Conservation (phyloP, 352 stramenopile genomes). For the Phytophthora uliginosa region DNA sequence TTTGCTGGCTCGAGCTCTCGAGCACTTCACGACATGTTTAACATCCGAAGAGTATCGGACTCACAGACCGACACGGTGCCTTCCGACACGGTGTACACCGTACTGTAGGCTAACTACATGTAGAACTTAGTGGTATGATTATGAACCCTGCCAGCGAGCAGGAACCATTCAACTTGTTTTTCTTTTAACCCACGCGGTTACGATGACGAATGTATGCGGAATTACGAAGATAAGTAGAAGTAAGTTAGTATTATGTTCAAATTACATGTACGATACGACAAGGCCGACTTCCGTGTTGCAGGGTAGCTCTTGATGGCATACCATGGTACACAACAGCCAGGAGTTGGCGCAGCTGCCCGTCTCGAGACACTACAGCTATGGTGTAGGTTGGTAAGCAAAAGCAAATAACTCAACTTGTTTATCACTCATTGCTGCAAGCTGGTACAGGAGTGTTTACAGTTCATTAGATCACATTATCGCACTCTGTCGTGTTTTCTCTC, state of each 20-base stretch:
- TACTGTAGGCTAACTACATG: conserved; percentile 14
- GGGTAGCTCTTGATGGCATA: too few relatives aligned
- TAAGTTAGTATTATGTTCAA: too few relatives aligned
- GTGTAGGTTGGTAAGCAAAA: background rate
- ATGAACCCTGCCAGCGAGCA: background rate
- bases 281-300: too few relatives aligned
- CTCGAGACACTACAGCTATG: background rate
- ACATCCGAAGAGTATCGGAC: conserved; percentile 26
- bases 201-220: too few relatives aligned
- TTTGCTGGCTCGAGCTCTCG: conserved; percentile 36
- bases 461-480: background rate
- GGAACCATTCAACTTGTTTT: background rate
- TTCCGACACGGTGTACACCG: conserved; percentile 24
- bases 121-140: background rate
- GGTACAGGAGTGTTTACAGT: too few relatives aligned
- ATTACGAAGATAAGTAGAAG: too few relatives aligned
- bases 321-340: too few relatives aligned
- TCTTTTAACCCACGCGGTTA: too few relatives aligned
- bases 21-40: conserved; percentile 39
- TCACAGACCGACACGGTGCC: conserved; percentile 23
- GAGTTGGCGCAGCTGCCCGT: too few relatives aligned
- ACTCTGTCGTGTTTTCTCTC: background rate
- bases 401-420: background rate
- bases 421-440: background rate
- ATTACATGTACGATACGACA: too few relatives aligned